Evolutionary conservation across 345 rosid species (phyloP).

Genomic region (Anastatica hierochuntica): DNA sequence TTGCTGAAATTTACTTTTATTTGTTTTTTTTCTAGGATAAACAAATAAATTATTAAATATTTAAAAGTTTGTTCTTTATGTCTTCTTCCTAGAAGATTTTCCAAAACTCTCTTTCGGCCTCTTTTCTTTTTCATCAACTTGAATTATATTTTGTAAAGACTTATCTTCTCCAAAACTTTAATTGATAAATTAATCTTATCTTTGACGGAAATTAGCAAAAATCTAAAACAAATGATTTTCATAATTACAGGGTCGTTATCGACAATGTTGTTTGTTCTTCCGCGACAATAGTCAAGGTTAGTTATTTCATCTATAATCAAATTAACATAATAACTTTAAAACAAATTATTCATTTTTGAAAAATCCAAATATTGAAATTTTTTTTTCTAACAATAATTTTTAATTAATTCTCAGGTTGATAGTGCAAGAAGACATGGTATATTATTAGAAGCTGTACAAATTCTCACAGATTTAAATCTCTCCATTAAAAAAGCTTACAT

Average conservation of each 20-base stretch:
- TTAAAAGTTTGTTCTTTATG: constrained; percentile 17
- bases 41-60: too few relatives aligned
- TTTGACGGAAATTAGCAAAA: not conserved
- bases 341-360: too few relatives aligned
- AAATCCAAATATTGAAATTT: constrained; percentile 4
- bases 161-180: too few relatives aligned
- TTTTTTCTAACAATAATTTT: not conserved
- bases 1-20: too few relatives aligned
- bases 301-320: too few relatives aligned
- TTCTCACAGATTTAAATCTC: constrained; percentile 89
- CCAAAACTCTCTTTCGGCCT: too few relatives aligned
- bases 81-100: too few relatives aligned
- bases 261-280: constrained; percentile 84
- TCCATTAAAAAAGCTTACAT: constrained; percentile 84
- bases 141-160: too few relatives aligned
- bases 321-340: too few relatives aligned
- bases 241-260: constrained; percentile 73
- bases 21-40: too few relatives aligned
- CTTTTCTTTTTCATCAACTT: too few relatives aligned
- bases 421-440: constrained; percentile 82
- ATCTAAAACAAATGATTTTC: constrained; percentile 9
- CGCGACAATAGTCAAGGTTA: constrained; percentile 87
- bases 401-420: constrained; percentile 62
- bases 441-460: constrained; percentile 79
- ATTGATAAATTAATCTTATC: not conserved